Evolutionary conservation across 805 yeast species (phyloP).

Genomic region (Cyberlindnera misumaiensis): DNA sequence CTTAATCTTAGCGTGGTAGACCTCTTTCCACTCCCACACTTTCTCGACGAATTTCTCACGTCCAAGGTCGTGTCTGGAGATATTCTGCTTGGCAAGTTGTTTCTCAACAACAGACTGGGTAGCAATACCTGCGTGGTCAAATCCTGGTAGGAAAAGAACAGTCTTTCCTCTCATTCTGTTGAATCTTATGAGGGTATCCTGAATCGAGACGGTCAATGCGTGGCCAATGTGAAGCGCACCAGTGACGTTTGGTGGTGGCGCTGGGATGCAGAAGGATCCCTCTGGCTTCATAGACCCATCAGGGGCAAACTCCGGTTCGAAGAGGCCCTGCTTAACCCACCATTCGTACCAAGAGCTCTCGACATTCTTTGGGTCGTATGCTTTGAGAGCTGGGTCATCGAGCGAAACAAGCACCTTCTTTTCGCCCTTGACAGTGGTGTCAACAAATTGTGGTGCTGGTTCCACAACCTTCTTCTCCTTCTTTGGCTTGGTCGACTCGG

Average conservation of each 20-base stretch:
- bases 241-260: constrained; percentile 99
- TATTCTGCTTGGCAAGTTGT: constrained; percentile 72
- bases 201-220: constrained; percentile 91
- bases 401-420: constrained; percentile 82
- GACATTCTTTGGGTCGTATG: constrained; percentile 86
- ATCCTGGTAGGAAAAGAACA: constrained; percentile 88
- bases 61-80: constrained; percentile 92
- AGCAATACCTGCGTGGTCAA: constrained; percentile 98
- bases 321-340: constrained; percentile 89
- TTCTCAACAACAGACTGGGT: constrained; percentile 98
- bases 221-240: constrained; percentile 99
- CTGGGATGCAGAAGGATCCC: constrained; percentile 86
- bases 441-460: constrained; percentile 79
- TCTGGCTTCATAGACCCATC: constrained; percentile 74
- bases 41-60: constrained; percentile 82
- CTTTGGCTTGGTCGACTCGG: constrained; percentile 45
- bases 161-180: constrained; percentile 97
- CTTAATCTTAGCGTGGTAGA: constrained; percentile 81
- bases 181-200: constrained; percentile 87
- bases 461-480: constrained; percentile 65
- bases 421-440: constrained; percentile 80
- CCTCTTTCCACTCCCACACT: constrained; percentile 99
- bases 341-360: constrained; percentile 97
- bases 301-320: constrained; percentile 75
- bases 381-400: constrained; percentile 89